Evolutionary conservation across 2,329 filamentous ascomycete genomes (phyloP).

Genomic region (Albophoma yamanashiensis): DNA sequence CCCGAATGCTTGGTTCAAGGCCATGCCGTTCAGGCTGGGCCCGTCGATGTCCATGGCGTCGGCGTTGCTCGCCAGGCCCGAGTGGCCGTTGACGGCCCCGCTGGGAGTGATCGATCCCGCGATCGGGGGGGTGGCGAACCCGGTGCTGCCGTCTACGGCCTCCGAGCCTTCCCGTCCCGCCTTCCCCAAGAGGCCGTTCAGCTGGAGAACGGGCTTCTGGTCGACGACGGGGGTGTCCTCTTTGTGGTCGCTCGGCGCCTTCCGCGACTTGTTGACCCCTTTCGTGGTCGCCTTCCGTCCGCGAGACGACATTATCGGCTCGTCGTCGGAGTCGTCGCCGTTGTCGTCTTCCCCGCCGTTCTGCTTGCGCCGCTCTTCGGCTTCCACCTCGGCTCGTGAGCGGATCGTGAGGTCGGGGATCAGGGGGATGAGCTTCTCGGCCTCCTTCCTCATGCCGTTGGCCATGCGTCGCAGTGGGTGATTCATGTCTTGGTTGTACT

Average conservation of each 20-base stretch:
- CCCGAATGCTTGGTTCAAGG: constrained; percentile 51
- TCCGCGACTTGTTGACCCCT: constrained; percentile 66
- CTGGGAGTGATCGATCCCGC: constrained; percentile 64
- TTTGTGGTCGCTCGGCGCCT: constrained; percentile 60
- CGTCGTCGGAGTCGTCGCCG: constrained; percentile 88
- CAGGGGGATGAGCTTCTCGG: constrained; percentile 87
- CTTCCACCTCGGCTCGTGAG: constrained; percentile 88
- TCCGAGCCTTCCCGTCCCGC: constrained; percentile 64
- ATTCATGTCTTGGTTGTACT: constrained; percentile 83
- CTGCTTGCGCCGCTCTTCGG: constrained; percentile 73
- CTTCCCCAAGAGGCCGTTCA: constrained; percentile 52
- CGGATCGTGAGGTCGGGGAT: constrained; percentile 89
- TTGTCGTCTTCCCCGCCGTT: constrained; percentile 75
- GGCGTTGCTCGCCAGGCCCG: constrained; percentile 59
- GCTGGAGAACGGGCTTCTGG: constrained; percentile 59
- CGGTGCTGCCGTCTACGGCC: constrained; percentile 67
- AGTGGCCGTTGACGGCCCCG: constrained; percentile 55
- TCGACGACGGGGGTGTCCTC: constrained; percentile 72
- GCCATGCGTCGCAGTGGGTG: constrained; percentile 88
- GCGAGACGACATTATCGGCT: constrained; percentile 95
- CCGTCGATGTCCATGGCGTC: constrained; percentile 85
- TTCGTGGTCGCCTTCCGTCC: constrained; percentile 76
- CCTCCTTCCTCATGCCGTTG: constrained; percentile 92
- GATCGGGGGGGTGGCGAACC: constrained; percentile 72
- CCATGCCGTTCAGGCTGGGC: constrained; percentile 56